Base-by-base conservation (phyloP, 169 alveolate genomes). In the Amoebophrya sp. region DNA sequence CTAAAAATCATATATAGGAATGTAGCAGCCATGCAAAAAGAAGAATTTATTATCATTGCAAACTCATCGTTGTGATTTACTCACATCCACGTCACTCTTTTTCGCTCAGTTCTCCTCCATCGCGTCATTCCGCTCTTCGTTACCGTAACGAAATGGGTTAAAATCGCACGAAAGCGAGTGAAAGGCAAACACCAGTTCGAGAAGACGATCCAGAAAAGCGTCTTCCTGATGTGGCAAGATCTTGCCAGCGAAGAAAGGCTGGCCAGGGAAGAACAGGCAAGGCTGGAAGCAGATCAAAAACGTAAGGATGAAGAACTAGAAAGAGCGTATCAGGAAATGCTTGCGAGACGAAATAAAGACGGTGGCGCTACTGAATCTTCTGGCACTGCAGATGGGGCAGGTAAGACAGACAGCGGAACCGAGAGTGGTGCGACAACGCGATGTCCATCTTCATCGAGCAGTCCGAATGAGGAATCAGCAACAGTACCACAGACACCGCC, bases 181-280 rank as follows among this genome's bases (percentile, higher is more conserved):
- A 18, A 6, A 12, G 18, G 18, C 6, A 6, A 47, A 18, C 65
- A 47, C 65, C 65, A 1, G 12, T 65, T 12, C 26, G 83, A 26
- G 83, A 65, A 65, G 33, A 18, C 83, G 2, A 26, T 65, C 3
- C n/a, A 29, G 33, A 29, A 36, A 10, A 26, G 38, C 36, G 83
- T 65, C 83, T 36, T 65, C 83, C 36, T 65, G 36, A 65, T 65
- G 83, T 65, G 83, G 83, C 83, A 65, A 36, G 83, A 65, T 36
- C 12, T 65, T 36, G 83, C 83, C 36, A 26, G 38, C 2, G 83
- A 65, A 18, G 83, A 65, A 36, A 6, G 83, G 12, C 26, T 6
- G 36, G 26, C 18, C 3, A 29, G 83, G 2, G 83, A 65, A 18
- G 83, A 65, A 26, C 33, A 26, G 2, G 83, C 18, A 36, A 29